These are phyloP conservation scores for Magnolia sinica DNA, from an alignment of 164 flowering plant species.

Conservation along the genomic window DNA sequence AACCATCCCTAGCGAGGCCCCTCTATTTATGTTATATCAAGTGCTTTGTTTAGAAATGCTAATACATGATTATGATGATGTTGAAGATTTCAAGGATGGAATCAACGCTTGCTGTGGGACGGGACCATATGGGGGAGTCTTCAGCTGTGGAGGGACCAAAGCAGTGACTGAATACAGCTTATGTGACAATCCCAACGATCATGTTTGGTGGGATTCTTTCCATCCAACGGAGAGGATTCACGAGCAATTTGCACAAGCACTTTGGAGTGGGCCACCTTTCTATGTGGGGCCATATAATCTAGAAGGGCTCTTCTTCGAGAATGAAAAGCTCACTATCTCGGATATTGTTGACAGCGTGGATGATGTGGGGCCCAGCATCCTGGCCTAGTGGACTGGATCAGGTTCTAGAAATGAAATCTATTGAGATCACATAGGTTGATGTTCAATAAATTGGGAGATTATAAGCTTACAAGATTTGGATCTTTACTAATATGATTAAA, in stretches of 20 bases:
- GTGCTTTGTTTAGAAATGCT: too few relatives aligned
- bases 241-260: slow-evolving; percentile 36
- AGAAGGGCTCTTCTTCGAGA: slow-evolving; percentile 31
- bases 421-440: neutral
- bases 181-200: slow-evolving; percentile 34
- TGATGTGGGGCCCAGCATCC: neutral
- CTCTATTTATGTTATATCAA: too few relatives aligned
- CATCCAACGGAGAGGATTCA: slow-evolving; percentile 54
- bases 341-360: slow-evolving; percentile 20
- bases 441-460: too few relatives aligned
- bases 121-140: slow-evolving; percentile 47
- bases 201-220: slow-evolving; percentile 58
- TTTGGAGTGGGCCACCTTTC: slow-evolving; percentile 42
- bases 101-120: slow-evolving; percentile 57
- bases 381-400: slow-evolving; percentile 1
- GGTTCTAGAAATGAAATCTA: neutral
- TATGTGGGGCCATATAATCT: slow-evolving; percentile 40
- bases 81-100: slow-evolving; percentile 52
- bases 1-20: too few relatives aligned
- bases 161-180: slow-evolving; percentile 23
- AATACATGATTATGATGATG: too few relatives aligned
- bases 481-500: too few relatives aligned
- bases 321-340: slow-evolving; percentile 23
- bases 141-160: slow-evolving; percentile 48
- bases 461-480: too few relatives aligned